Conservation (phyloP, 2,329 filamentous ascomycete genomes). For the Cercospora berteroae region DNA sequence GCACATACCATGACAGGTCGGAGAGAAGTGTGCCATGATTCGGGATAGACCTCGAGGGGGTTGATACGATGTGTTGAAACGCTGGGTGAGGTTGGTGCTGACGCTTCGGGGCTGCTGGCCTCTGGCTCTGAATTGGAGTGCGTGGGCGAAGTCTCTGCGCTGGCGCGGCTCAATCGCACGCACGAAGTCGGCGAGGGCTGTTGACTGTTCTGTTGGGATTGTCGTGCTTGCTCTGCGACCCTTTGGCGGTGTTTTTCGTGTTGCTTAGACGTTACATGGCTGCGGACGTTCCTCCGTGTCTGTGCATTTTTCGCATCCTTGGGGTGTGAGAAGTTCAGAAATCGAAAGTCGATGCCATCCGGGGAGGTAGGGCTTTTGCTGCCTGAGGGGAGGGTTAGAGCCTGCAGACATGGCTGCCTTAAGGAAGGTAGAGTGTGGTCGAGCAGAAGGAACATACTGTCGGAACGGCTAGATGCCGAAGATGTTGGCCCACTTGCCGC, state of each 20-base stretch:
- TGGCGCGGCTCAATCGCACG: slow-evolving; percentile 18
- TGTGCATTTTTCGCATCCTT: slow-evolving; percentile 36
- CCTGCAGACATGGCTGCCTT: slow-evolving; percentile 16
- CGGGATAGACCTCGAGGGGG: slow-evolving; percentile 39
- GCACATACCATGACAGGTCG: slow-evolving; percentile 33
- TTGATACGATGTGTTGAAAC: slow-evolving; percentile 25
- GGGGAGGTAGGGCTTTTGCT: slow-evolving; percentile 25
- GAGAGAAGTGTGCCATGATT: slow-evolving; percentile 39
- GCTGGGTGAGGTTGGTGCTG: slow-evolving; percentile 23
- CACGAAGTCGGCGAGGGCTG: slow-evolving; percentile 15
- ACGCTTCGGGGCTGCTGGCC: slow-evolving; percentile 30
- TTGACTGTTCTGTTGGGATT: slow-evolving; percentile 9
- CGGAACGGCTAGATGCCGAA: slow-evolving; percentile 31
- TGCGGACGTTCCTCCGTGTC: slow-evolving; percentile 37
- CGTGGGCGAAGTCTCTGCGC: slow-evolving; percentile 15
- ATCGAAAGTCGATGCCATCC: slow-evolving; percentile 36
- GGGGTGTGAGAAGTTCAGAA: slow-evolving; percentile 39
- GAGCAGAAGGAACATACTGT: slow-evolving; percentile 27
- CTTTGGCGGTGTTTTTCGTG: slow-evolving; percentile 23
- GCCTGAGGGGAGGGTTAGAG: slow-evolving; percentile 23
- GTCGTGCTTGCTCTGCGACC: slow-evolving; percentile 23
- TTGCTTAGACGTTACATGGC: slow-evolving; percentile 34
- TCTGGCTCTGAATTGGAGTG: slow-evolving; percentile 17
- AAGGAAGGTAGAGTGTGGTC: not conserved
- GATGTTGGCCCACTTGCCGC: slow-evolving; percentile 28